phyloP scores from a whole-genome alignment of 345 rosid species.

The Carallia pectinifolia region DNA sequence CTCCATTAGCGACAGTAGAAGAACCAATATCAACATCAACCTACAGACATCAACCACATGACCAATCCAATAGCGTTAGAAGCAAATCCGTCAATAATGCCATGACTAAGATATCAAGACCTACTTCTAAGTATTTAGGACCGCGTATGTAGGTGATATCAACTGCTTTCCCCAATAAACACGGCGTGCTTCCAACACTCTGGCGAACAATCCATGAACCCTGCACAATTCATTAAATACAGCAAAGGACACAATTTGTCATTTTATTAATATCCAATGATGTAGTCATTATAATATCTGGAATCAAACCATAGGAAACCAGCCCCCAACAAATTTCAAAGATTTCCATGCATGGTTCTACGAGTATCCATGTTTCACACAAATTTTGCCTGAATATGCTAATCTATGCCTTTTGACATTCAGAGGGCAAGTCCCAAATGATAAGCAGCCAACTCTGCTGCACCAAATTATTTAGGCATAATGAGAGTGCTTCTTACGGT shows the following conservation, averaged over 20 bases:
- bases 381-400: not conserved
- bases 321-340: not conserved
- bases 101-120: not conserved
- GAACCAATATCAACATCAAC: conserved; percentile 97
- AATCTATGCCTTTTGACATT: conserved; percentile 2
- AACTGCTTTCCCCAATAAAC: conserved; percentile 92
- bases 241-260: not conserved
- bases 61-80: not conserved
- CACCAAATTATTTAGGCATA: not conserved
- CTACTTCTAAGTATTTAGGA: conserved; percentile 80
- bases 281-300: not conserved
- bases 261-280: not conserved
- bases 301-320: not conserved
- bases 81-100: not conserved
- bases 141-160: conserved; percentile 94
- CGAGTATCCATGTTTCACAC: not conserved
- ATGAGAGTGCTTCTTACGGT: not conserved
- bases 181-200: conserved; percentile 98
- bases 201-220: conserved; percentile 99
- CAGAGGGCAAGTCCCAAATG: not conserved
- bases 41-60: conserved; percentile 38
- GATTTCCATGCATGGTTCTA: not conserved
- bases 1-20: conserved; percentile 98
- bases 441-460: not conserved
- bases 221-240: conserved; percentile 33